phyloP scores from a whole-genome alignment of 768 basidiomycete species.

The Boletus tylopilopsis region DNA sequence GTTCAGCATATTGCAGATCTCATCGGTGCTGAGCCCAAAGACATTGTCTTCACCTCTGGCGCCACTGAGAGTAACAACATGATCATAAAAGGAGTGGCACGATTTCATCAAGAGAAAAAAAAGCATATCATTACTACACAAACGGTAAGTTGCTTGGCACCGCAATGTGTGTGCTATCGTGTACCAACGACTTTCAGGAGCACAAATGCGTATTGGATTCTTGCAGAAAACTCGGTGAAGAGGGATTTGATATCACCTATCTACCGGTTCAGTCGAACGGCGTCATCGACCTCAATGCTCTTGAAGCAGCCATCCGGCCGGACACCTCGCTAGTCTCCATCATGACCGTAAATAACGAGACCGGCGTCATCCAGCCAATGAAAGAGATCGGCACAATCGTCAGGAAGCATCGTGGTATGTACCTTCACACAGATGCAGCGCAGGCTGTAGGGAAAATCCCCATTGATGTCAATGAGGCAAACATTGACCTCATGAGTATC shows the following conservation, averaged over 20 bases:
- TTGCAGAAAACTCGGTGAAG: conserved; percentile 90
- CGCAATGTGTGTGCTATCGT: neutral
- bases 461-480: conserved; percentile 91
- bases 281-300: conserved; percentile 67
- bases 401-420: conserved; percentile 83
- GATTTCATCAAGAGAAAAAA: conserved; percentile 92
- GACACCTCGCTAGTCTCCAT: conserved; percentile 94
- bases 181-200: conserved; percentile 51
- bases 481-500: conserved; percentile 93
- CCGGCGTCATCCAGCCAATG: conserved; percentile 96
- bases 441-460: conserved; percentile 93
- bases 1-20: conserved; percentile 82
- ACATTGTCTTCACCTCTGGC: conserved; percentile 95
- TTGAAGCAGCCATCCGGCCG: conserved; percentile 86
- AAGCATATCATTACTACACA: conserved; percentile 92
- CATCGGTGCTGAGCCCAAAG: conserved; percentile 92
- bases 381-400: conserved; percentile 89
- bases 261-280: conserved; percentile 91
- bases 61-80: conserved; percentile 99
- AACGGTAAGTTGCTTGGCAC: conserved; percentile 53
- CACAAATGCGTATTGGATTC: conserved; percentile 99
- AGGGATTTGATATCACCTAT: conserved; percentile 97
- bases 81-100: conserved; percentile 94
- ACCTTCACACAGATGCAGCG: conserved; percentile 97
- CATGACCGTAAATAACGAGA: conserved; percentile 99